Conservation (phyloP, 306 rosid genomes). For the Hylodesmum podocarpum region DNA sequence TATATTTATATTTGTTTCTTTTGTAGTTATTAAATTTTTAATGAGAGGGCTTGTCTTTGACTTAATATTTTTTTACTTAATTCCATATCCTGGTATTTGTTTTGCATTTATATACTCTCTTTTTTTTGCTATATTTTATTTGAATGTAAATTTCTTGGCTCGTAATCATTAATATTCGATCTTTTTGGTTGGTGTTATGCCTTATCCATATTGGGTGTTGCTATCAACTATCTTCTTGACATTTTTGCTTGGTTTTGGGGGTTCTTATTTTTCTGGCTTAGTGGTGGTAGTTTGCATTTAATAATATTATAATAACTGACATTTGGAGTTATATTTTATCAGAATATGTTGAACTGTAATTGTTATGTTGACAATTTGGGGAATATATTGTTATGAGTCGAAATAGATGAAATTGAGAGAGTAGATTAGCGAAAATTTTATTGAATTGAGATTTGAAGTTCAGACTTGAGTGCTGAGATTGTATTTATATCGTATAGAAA, state of each 20-base stretch:
- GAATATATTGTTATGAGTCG: background rate
- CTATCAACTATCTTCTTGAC: background rate
- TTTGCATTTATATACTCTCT: background rate
- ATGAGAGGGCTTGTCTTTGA: background rate
- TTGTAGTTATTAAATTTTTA: background rate
- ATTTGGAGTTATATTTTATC: no score
- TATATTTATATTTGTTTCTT: background rate
- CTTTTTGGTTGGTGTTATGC: background rate
- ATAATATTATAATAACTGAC: no score
- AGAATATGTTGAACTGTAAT: background rate
- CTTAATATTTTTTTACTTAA: background rate
- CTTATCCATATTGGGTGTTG: background rate
- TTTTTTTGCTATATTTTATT: background rate
- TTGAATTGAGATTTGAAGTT: background rate
- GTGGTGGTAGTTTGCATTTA: slow-evolving; percentile 20
- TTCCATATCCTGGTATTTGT: background rate
- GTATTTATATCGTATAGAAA: no score
- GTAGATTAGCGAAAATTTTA: background rate
- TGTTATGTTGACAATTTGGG: background rate
- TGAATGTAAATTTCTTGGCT: background rate
- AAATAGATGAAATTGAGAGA: background rate
- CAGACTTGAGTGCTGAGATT: background rate
- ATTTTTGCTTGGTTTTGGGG: background rate
- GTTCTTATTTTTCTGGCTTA: background rate
- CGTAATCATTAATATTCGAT: background rate